phyloP scores from a whole-genome alignment of 176 grass and related monocot species.

The Cenchrus americanus region DNA sequence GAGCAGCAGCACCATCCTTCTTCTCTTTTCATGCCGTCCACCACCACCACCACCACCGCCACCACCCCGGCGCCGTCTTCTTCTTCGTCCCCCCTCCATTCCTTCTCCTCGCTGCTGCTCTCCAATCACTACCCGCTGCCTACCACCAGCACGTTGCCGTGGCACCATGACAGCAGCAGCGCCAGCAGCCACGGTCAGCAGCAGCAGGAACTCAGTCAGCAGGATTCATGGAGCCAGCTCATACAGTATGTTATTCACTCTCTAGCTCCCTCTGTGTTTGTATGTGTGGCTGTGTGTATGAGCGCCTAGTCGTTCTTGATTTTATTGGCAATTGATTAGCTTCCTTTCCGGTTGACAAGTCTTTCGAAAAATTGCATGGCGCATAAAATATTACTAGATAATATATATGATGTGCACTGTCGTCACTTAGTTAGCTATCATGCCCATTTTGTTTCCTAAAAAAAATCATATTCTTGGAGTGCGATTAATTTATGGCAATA shows the following conservation, averaged over 20 bases:
- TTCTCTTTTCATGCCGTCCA: conserved; percentile 43
- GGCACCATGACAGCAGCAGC: conserved; percentile 39
- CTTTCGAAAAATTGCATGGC: not conserved
- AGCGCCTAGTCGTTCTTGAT: not conserved
- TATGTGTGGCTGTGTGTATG: not conserved
- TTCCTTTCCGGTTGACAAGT: not conserved
- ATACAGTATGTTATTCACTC: conserved; percentile 43
- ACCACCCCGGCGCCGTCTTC: not conserved
- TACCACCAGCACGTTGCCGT: conserved; percentile 25
- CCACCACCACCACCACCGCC: conserved; percentile 22
- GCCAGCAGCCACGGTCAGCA: conserved; percentile 35
- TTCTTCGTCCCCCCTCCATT: conserved; percentile 47
- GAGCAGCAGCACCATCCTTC: conserved; percentile 50
- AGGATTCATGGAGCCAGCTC: conserved; percentile 67
- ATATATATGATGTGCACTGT: not conserved
- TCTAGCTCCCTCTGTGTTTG: conserved; percentile 12
- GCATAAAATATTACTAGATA: conserved; percentile 30
- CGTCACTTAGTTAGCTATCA: not conserved
- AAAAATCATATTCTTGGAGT: not conserved
- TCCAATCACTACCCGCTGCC: conserved; percentile 58
- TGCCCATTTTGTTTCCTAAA: not conserved
- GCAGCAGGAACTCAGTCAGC: conserved; percentile 24
- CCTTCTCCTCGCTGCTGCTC: conserved; percentile 62
- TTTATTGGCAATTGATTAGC: not conserved
- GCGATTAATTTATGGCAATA: not conserved